A percentile compares a stretch with the other conserved stretches of the same genome.
These are phyloP conservation scores for Spizellomyces sp. DNA, from an alignment of 192 early-diverging fungal species.

Conservation along the genomic window DNA sequence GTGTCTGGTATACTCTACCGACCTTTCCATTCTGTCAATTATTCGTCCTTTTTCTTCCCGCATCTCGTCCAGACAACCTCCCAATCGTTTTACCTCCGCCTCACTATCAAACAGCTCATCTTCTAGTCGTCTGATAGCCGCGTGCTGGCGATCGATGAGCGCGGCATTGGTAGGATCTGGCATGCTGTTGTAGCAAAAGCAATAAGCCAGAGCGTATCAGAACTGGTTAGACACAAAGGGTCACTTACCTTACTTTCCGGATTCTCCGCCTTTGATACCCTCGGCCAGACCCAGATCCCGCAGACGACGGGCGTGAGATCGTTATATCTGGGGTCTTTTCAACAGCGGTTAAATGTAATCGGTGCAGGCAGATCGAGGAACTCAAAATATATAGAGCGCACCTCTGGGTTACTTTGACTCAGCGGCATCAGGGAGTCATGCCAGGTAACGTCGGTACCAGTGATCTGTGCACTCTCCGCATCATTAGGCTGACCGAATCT, in stretches of 20 bases:
- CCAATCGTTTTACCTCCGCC: constrained; percentile 3
- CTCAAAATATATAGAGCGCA: no score
- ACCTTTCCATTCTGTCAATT: constrained; percentile 26
- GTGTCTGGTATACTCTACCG: not conserved
- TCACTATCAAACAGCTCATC: constrained; percentile 28
- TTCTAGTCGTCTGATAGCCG: constrained; percentile 25
- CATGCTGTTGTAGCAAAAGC: not conserved
- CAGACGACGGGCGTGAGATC: constrained; percentile 14
- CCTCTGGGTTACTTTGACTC: no score
- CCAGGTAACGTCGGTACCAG: no score
- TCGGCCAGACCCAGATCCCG: constrained; percentile 3
- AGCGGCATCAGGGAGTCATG: no score
- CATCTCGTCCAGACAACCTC: constrained; percentile 14
- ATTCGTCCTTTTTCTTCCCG: constrained; percentile 21
- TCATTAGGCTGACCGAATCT: no score
- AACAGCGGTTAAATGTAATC: no score
- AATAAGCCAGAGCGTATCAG: no score
- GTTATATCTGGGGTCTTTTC: no score
- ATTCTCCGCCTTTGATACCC: constrained; percentile 13
- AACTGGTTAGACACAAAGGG: no score
- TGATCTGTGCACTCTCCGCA: no score
- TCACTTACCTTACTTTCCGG: constrained; percentile 9
- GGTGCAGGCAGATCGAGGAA: no score
- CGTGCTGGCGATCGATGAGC: constrained; percentile 25
- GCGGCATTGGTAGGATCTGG: constrained; percentile 13